Conservation (phyloP, 768 basidiomycete species). For the Zangia roseola region DNA sequence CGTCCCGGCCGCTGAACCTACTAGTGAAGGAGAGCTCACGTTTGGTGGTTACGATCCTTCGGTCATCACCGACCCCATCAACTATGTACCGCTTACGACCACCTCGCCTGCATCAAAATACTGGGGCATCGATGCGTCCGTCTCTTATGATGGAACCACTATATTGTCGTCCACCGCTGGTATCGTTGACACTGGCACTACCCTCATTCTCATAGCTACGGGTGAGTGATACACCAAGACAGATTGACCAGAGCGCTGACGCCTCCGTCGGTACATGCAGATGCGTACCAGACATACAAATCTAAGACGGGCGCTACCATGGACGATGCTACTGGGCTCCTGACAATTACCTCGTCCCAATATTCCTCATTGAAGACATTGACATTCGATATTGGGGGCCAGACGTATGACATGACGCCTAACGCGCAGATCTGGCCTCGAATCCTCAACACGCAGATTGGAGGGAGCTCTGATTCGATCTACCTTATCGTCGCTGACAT, state of each 20-base stretch:
- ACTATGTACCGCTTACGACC: conserved; percentile 22
- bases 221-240: conserved; percentile 1
- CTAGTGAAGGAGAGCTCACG: conserved; percentile 23
- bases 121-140: conserved; percentile 30
- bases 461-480: conserved; percentile 17
- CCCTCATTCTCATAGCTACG: conserved; percentile 18
- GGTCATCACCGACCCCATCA: conserved; percentile 12
- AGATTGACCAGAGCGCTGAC: background rate
- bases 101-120: conserved; percentile 20
- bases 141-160: conserved; percentile 17
- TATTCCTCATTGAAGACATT: conserved; percentile 21
- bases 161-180: conserved; percentile 22
- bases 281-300: conserved; percentile 19
- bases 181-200: conserved; percentile 33
- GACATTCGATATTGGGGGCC: conserved; percentile 12
- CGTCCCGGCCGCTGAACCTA: conserved; percentile 16
- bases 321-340: conserved; percentile 26
- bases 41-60: conserved; percentile 23
- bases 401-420: conserved; percentile 12
- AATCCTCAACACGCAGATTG: conserved; percentile 21
- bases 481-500: conserved; percentile 22
- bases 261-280: background rate
- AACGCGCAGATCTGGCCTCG: conserved; percentile 13
- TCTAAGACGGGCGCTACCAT: background rate
- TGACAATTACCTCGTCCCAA: conserved; percentile 21